Evolutionary conservation across 1,284 basidiomycete species (phyloP).

Genomic region (Melampsora abietis-canadensis): DNA sequence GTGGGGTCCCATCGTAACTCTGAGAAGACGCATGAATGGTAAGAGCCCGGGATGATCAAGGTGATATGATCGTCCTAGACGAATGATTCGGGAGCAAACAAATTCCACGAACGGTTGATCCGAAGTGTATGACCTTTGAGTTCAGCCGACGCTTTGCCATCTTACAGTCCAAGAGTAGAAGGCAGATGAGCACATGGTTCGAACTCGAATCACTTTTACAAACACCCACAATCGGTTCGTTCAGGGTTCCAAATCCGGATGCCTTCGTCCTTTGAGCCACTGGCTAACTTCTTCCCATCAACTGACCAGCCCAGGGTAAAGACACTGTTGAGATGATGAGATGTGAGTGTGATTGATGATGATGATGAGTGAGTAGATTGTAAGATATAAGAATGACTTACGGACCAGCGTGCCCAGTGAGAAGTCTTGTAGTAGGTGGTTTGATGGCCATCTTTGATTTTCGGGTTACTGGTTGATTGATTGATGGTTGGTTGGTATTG

Average conservation of each 20-base stretch:
- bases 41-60: too few species aligned
- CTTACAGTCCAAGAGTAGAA: conserved; percentile 23
- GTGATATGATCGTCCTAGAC: too few species aligned
- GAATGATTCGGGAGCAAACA: not conserved
- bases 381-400: not conserved
- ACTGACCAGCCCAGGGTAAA: conserved; percentile 35
- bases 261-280: conserved; percentile 35
- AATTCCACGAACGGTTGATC: conserved; percentile 48
- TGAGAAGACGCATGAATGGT: not conserved
- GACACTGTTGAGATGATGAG: not conserved
- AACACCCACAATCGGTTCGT: conserved; percentile 19
- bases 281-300: conserved; percentile 28
- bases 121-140: conserved; percentile 49
- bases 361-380: not conserved
- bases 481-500: not conserved
- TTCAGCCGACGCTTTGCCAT: conserved; percentile 49
- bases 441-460: conserved; percentile 16
- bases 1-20: conserved; percentile 47
- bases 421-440: conserved; percentile 28
- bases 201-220: not conserved
- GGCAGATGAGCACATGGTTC: not conserved
- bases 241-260: conserved; percentile 37
- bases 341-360: not conserved
- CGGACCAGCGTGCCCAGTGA: conserved; percentile 30
- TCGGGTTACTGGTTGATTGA: not conserved